Base-by-base conservation (phyloP, 2,329 filamentous ascomycete genomes). In the Nemania sp. region DNA sequence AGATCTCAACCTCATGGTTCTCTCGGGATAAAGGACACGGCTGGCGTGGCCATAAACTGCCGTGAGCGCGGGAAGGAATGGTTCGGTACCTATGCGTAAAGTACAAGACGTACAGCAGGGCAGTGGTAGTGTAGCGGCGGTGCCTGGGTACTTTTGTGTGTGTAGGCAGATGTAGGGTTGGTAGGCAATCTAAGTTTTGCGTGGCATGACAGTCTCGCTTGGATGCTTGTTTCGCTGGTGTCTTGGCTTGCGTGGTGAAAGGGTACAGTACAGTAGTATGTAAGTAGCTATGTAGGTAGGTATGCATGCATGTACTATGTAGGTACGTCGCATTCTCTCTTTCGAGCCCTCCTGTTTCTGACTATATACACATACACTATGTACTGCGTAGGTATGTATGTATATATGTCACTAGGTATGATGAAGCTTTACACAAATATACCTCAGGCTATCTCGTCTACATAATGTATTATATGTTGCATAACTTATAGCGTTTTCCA, bases 201-300 rank as follows among this genome's bases (percentile, higher is more conserved):
- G 32, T 64, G 52, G 45, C 43, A 51, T 64, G 53, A 57, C 32
- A 26, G 54, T 55, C 59, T 62, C 52, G 60, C 53, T 52, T 57
- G 29, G 43, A 43, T 41, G 18, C 45, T 29, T 57, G 53, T 38
- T 57, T 52, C 26, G 54, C 53, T 64, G 53, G 29, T 29, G 18
- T 57, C 52, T 57, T 57, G 61, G 61, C 61, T 57, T 57, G 32
- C 26, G 20, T n/a, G 43, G 43, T 35, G 41, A 41, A 43, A 6
- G 22, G 32, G 15, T n/a, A n/a, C n/a, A n/a, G n/a, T n/a, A n/a
- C n/a, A n/a, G n/a, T n/a, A 4, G 41, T 4, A 45, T 45, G 15
- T 45, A n/a, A 13, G 38, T 18, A 18, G n/a, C n/a, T n/a, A n/a
- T n/a, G n/a, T 11, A 13, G 7, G 41, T 45, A 45, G 13, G 3